Evolutionary conservation across 768 basidiomycete species (phyloP), one percentile per base, ranked within the genome.

Genomic region (Jaapia argillacea): DNA sequence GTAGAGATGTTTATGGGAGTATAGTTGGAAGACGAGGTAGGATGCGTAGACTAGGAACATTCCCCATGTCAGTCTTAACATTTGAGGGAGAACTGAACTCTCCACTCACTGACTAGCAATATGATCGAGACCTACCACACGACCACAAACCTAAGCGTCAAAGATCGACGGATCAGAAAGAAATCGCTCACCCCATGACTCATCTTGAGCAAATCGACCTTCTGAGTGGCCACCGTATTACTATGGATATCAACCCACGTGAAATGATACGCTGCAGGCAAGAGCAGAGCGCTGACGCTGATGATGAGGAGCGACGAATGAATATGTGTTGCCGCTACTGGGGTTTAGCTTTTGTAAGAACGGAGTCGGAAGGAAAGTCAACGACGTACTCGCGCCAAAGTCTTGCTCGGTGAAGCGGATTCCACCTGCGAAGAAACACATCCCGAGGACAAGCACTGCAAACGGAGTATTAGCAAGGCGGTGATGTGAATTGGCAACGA

Each of bases 371-470:
- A n/a, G n/a, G n/a, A n/a, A n/a, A n/a, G n/a, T 22, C 4, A 18
- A 26, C 0, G 47, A 59, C 78, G 43, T 52, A 87, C 85, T 79
- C 3, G 69, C 58, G 48, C 85, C 79, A 48, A 87, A 87, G 1
- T 75, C 81, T 58, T 89, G 87, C 54, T 89, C 84, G 2, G 81
- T 77, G 50, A 81, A 89, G 12, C 74, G 71, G 48, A 79, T 54
- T 0, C 86, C 86, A 12, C 87, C 86, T 1, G 85, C 87, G 48
- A 90, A 83, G 62, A 89, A 86, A 51, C 85, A 86, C 60, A 90
- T 75, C 14, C 88, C 88, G 7, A 90, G 72, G 14, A 91, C 86
- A 31, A 92, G 74, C 1, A 92, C 85, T 88, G 36, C 18, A 27
- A 16, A n/a, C n/a, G n/a, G n/a, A 16, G 39, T 14, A 38, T 26